Evolutionary conservation across 805 yeast genomes (phyloP).

Genomic region (Zygosaccharomyces gambellarensis): DNA sequence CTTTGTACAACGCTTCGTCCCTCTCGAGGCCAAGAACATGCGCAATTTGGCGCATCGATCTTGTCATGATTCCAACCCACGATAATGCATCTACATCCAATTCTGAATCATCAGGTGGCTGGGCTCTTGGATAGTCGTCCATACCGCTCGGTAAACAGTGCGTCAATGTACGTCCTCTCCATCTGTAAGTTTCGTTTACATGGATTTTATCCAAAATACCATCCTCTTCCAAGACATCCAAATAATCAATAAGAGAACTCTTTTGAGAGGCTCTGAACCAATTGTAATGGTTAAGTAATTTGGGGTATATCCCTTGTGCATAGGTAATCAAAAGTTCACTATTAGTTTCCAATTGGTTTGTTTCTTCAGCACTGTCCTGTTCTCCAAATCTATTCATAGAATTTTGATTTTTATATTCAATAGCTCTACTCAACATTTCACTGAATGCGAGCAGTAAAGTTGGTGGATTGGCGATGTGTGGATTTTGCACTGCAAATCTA

Average conservation of each 20-base stretch:
- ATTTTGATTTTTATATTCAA: slow-evolving; percentile 19
- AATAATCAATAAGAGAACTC: slow-evolving; percentile 71
- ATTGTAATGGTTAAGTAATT: slow-evolving; percentile 67
- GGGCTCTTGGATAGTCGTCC: slow-evolving; percentile 91
- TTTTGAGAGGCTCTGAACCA: slow-evolving; percentile 80
- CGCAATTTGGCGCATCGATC: slow-evolving; percentile 73
- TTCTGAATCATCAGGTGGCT: slow-evolving; percentile 79
- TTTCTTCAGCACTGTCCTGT: slow-evolving; percentile 35
- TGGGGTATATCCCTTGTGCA: slow-evolving; percentile 67
- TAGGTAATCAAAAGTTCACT: slow-evolving; percentile 57
- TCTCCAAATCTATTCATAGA: slow-evolving; percentile 12
- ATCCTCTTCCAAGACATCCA: slow-evolving; percentile 30
- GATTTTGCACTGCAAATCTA: slow-evolving; percentile 80
- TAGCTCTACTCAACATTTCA: slow-evolving; percentile 48
- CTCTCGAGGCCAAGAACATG: slow-evolving; percentile 50
- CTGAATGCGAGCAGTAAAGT: slow-evolving; percentile 74
- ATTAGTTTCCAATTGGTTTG: slow-evolving; percentile 49
- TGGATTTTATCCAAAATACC: slow-evolving; percentile 39
- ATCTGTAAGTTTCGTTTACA: slow-evolving; percentile 66
- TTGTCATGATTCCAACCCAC: slow-evolving; percentile 93
- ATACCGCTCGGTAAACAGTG: slow-evolving; percentile 91
- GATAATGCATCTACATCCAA: slow-evolving; percentile 82
- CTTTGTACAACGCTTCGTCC: slow-evolving; percentile 52
- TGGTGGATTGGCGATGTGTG: slow-evolving; percentile 92
- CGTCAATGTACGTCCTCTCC: slow-evolving; percentile 85